Evolutionary conservation across 176 grass and related monocot genomes (phyloP).

Genomic region (Juncus effusus): DNA sequence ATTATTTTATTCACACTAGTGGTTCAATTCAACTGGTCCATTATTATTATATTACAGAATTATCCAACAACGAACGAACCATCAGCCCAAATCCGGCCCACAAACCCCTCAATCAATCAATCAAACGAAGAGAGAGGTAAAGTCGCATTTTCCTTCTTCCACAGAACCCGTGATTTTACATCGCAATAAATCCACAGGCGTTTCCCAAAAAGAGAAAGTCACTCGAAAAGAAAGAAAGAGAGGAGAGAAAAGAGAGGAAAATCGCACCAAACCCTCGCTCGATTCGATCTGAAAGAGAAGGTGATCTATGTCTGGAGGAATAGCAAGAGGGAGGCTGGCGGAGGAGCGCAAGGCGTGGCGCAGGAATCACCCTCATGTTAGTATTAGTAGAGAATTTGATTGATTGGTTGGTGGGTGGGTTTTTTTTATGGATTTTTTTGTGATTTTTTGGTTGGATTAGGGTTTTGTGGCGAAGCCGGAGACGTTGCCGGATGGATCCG

Average conservation of each 20-base stretch:
- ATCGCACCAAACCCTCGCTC: slow-evolving; percentile 18
- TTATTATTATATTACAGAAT: no score
- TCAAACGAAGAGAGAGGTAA: no score
- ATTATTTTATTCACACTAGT: no score
- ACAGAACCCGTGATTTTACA: no score
- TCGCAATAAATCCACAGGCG: no score
- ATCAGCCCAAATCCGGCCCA: no score
- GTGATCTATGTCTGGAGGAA: slow-evolving; percentile 61
- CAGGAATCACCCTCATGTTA: slow-evolving; percentile 90
- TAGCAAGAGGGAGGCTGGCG: slow-evolving; percentile 77
- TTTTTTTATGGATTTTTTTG: slow-evolving; percentile 2
- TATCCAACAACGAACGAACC: no score
- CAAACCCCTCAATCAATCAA: no score
- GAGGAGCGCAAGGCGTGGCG: slow-evolving; percentile 98
- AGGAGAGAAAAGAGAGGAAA: slow-evolving; percentile 14
- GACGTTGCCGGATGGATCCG: slow-evolving; percentile 59
- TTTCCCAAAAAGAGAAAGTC: no score
- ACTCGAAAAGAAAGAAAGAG: not conserved
- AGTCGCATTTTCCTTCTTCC: no score
- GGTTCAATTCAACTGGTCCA: no score
- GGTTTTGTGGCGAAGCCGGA: slow-evolving; percentile 95
- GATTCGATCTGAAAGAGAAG: slow-evolving; percentile 3
- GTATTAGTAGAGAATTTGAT: slow-evolving; percentile 17
- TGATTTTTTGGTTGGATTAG: slow-evolving; percentile 14
- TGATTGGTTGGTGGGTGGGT: no score